These are phyloP conservation scores for Viridothelium virens DNA, from an alignment of 495 filamentous ascomycete species.

Conservation along the genomic window DNA sequence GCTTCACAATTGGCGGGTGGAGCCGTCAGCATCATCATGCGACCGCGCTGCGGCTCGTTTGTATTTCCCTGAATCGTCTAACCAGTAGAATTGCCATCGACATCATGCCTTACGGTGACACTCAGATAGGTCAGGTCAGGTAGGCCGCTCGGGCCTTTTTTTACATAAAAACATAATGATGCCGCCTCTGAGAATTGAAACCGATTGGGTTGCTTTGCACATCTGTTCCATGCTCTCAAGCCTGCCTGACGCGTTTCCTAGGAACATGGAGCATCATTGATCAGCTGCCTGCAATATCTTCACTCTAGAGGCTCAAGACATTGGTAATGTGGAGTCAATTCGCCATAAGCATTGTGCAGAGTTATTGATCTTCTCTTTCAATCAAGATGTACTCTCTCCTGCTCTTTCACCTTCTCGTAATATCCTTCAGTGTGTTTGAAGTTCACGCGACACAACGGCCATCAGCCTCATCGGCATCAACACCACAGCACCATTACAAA, in stretches of 20 bases:
- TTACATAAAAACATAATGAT: neutral
- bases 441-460: neutral
- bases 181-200: neutral
- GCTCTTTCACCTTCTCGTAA: neutral
- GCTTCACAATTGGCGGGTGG: neutral
- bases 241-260: neutral
- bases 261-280: neutral
- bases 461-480: neutral
- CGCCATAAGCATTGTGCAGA: too few relatives aligned
- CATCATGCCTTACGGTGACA: neutral
- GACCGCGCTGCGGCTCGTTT: neutral
- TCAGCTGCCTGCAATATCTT: too few relatives aligned
- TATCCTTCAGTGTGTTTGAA: neutral
- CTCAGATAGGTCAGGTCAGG: too few relatives aligned
- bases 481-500: slow-evolving; percentile 5
- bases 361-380: too few relatives aligned
- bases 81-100: neutral
- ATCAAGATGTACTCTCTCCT: too few relatives aligned
- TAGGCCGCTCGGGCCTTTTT: too few relatives aligned
- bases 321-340: too few relatives aligned
- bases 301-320: too few relatives aligned
- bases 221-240: neutral
- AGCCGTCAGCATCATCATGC: neutral
- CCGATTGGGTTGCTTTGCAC: neutral
- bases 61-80: too few relatives aligned